Conservation (phyloP, 257 asterid species). For the Coffea canephora region DNA sequence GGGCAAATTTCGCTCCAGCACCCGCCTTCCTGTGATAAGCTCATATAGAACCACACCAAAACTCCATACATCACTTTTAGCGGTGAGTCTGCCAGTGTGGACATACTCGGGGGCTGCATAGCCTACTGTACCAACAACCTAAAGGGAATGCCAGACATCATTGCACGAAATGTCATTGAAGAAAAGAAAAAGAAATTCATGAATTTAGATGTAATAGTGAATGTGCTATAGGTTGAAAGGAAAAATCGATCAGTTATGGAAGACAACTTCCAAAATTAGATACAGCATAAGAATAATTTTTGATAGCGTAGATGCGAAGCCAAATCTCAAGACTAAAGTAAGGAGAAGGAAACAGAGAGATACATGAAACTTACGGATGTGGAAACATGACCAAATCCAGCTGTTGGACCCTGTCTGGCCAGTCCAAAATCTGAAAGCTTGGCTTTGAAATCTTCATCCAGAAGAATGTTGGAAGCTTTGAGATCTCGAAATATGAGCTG, state of each 20-base stretch:
- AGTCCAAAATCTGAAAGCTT: conserved; percentile 91
- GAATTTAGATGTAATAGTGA: not conserved
- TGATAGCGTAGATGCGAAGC: too few species aligned
- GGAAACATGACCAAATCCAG: conserved; percentile 74
- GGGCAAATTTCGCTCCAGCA: conserved; percentile 78
- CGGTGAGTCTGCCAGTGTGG: conserved; percentile 75
- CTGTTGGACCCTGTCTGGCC: conserved; percentile 90
- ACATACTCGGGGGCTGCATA: conserved; percentile 96
- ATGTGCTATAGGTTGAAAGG: not conserved
- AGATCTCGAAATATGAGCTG: conserved; percentile 91
- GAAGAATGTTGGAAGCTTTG: conserved; percentile 86
- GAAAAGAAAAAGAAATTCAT: not conserved
- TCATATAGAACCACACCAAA: conserved; percentile 89
- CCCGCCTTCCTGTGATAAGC: conserved; percentile 89
- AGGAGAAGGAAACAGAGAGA: conserved; percentile 7
- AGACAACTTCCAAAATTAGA: too few species aligned
- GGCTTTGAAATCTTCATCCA: conserved; percentile 79
- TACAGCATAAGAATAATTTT: too few species aligned
- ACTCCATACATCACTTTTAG: conserved; percentile 96
- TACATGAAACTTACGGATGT: conserved; percentile 58
- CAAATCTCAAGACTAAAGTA: not conserved
- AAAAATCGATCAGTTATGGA: too few species aligned
- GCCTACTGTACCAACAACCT: conserved; percentile 92
- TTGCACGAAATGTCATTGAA: not conserved
- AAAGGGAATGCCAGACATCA: conserved; percentile 1